Conservation (phyloP, 129 eudicot species). For the Tagetes patula region DNA sequence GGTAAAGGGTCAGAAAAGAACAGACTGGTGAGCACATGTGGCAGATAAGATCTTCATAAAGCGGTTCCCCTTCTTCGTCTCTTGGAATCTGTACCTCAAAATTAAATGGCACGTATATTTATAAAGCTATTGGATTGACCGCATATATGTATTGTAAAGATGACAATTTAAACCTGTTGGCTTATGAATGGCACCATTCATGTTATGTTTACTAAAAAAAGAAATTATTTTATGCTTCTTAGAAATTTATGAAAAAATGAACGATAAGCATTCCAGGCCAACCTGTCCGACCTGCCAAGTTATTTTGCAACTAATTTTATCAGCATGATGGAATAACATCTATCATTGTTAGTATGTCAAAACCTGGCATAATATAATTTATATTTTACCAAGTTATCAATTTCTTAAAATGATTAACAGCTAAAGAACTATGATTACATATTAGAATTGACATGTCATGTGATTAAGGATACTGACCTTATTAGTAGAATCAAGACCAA, state of each 20-base stretch:
- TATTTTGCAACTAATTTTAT: background rate
- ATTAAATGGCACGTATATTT: background rate
- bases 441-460: background rate
- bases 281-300: background rate
- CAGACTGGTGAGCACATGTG: conserved; percentile 59
- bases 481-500: conserved; percentile 56
- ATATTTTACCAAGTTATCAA: background rate
- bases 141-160: background rate
- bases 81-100: conserved; percentile 61
- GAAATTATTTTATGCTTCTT: too few species aligned
- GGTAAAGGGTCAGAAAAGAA: conserved; percentile 65
- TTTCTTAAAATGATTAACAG: background rate
- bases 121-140: conserved; percentile 5
- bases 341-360: background rate
- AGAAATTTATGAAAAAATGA: background rate
- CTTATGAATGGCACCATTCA: background rate
- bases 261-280: background rate
- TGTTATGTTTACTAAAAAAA: background rate
- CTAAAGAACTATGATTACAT: background rate
- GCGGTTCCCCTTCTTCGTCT: conserved; percentile 88
- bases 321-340: conserved; percentile 11
- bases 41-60: conserved; percentile 87
- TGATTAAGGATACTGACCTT: conserved; percentile 47
- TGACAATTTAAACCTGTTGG: background rate
- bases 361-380: background rate